Percentiles rank a stretch among this genome's conserved stretches.
Evolutionary conservation across 2,329 filamentous ascomycete genomes (phyloP).

Genomic region (Trichoderma arundinaceum): DNA sequence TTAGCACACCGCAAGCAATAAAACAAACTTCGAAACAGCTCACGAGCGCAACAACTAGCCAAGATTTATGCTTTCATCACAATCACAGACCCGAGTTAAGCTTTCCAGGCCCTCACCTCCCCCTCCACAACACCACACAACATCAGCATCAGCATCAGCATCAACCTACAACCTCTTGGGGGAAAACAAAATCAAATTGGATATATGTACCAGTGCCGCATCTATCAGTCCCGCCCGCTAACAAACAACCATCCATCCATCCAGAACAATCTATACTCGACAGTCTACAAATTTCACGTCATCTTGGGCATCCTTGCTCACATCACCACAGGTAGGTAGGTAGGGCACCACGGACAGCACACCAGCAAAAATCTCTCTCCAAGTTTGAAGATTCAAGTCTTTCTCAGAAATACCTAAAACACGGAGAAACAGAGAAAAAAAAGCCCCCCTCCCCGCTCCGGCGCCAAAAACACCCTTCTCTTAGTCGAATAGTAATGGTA

Average conservation of each 20-base stretch:
- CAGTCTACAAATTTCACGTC: constrained; percentile 7
- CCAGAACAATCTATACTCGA: not conserved
- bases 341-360: not conserved
- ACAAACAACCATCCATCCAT: not conserved
- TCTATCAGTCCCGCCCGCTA: not conserved
- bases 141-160: not conserved
- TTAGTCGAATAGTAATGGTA: constrained; percentile 17
- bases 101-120: not conserved
- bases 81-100: not conserved
- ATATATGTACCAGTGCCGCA: constrained; percentile 18
- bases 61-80: too few species aligned
- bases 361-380: not conserved
- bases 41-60: too few species aligned
- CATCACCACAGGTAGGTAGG: constrained; percentile 12
- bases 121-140: not conserved
- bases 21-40: too few species aligned
- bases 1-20: too few species aligned
- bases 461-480: constrained; percentile 30
- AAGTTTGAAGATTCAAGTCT: constrained; percentile 13
- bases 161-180: too few species aligned
- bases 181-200: not conserved
- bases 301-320: constrained; percentile 1
- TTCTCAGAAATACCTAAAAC: constrained; percentile 25
- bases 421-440: constrained; percentile 6
- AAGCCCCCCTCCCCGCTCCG: constrained; percentile 5